These are phyloP conservation scores for Crepidotus variabilis DNA, from an alignment of 768 basidiomycete species.

Conservation along the genomic window DNA sequence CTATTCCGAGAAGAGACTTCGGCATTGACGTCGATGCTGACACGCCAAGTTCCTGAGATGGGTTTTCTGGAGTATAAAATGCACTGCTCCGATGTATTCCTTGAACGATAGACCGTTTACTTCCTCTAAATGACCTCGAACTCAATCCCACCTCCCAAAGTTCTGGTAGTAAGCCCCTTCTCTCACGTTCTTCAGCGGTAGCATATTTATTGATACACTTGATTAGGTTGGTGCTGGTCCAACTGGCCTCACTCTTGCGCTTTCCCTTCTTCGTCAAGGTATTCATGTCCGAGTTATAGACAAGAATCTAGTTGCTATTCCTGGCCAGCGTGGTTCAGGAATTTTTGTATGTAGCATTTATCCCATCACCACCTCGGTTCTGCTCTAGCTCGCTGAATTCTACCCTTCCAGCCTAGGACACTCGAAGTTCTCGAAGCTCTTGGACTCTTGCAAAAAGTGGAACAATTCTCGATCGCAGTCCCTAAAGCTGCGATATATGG, in stretches of 20 bases:
- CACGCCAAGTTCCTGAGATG: too few relatives aligned
- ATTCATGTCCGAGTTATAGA: constrained; percentile 47
- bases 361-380: constrained; percentile 1
- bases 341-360: constrained; percentile 26
- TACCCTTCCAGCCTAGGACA: constrained; percentile 30
- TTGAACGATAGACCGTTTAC: not conserved
- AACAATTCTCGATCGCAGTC: constrained; percentile 17
- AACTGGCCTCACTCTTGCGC: constrained; percentile 34
- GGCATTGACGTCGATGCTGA: too few relatives aligned
- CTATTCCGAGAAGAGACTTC: too few relatives aligned
- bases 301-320: constrained; percentile 25
- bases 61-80: too few relatives aligned
- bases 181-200: too few relatives aligned
- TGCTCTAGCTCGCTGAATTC: constrained; percentile 6
- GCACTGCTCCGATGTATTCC: not conserved
- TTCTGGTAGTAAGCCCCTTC: not conserved
- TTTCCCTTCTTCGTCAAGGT: constrained; percentile 35
- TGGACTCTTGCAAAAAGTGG: constrained; percentile 27
- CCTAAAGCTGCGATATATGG: constrained; percentile 25
- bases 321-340: constrained; percentile 31
- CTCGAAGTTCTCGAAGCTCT: constrained; percentile 37
- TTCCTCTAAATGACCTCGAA: not conserved
- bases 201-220: too few relatives aligned
- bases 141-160: not conserved
- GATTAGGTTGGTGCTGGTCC: not conserved